Evolutionary conservation across 2,329 filamentous ascomycete species (phyloP).

Genomic region (Fusarium pseudograminearum): DNA sequence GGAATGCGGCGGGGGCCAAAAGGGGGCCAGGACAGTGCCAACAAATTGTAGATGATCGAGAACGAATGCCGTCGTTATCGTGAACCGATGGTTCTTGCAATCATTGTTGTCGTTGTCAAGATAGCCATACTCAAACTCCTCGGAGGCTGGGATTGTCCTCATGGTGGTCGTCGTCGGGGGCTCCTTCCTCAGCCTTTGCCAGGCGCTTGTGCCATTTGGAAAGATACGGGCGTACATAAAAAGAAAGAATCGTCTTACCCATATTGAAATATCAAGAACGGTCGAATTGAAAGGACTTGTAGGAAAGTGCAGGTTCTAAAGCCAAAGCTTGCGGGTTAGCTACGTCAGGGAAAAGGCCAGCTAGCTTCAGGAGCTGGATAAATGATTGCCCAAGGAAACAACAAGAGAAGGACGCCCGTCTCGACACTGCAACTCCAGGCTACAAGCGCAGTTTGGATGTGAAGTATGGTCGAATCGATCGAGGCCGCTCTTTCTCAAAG

Average conservation of each 20-base stretch:
- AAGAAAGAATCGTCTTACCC: constrained; percentile 57
- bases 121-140: constrained; percentile 1
- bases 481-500: constrained; percentile 36
- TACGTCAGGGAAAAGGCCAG: constrained; percentile 45
- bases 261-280: constrained; percentile 57
- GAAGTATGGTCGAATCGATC: constrained; percentile 20
- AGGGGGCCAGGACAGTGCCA: constrained; percentile 55
- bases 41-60: constrained; percentile 60
- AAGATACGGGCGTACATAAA: constrained; percentile 37
- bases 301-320: constrained; percentile 50
- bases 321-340: constrained; percentile 40
- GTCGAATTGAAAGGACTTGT: constrained; percentile 48
- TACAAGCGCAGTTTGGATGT: constrained; percentile 17
- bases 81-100: constrained; percentile 44
- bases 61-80: constrained; percentile 54
- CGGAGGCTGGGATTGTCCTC: constrained; percentile 33
- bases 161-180: constrained; percentile 35
- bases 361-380: constrained; percentile 40
- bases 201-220: constrained; percentile 41
- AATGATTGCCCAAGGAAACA: constrained; percentile 16
- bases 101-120: constrained; percentile 22
- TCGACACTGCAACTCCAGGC: constrained; percentile 6
- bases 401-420: constrained; percentile 12
- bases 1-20: constrained; percentile 50
- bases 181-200: constrained; percentile 46